Base-by-base conservation (phyloP, 73 alveolate species). In the Paramecium tetraurelia region DNA sequence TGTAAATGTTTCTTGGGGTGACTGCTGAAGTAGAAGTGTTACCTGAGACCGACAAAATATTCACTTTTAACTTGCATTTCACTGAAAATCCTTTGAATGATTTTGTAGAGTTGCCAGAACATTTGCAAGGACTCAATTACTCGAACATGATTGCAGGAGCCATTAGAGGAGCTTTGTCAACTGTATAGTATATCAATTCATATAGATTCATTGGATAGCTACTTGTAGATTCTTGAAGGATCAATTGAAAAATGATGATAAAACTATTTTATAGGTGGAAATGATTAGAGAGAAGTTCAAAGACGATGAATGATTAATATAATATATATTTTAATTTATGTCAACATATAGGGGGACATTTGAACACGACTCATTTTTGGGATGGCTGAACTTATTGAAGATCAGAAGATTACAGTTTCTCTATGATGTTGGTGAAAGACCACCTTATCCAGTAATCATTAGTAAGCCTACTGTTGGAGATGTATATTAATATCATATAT, bases 401-500 rank as follows among this genome's bases (percentile, higher is more conserved):
- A 24, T 80, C 7, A 44, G 46, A 63, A 46, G 57, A 31, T 21
- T 35, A 44, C n/a, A 31, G 29, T 0, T 41, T 3, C 44, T 94
- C 83, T 72, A 86, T 21, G 87, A 83, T 35, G 89, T 87, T 22
- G 92, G 92, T 68, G 96, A 95, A 69, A 87, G 97, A 87, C 97
- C 97, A 8, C 97, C 97, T 29, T 95, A 71, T 93, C 97, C 97
- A 59, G 93, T 95, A 12, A 93, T 95, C 24, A 93, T 83, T 48
- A 94, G 86, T 31, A 59, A 44, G 9, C 97, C 97, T 40, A 89
- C 97, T 6, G 38, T 93, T 18, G 43, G 85, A 9, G 96, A 95
- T 58, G 90, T 80, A 80, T 2, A 22, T 29, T 12, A 16, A 29
- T 43, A 44, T 80, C 11, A 20, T 20, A 80, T 80, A 20, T 41